Evolutionary conservation across 805 yeast species (phyloP), one percentile per base, ranked within the genome.

Genomic region (Diddensiella transvaalensis): DNA sequence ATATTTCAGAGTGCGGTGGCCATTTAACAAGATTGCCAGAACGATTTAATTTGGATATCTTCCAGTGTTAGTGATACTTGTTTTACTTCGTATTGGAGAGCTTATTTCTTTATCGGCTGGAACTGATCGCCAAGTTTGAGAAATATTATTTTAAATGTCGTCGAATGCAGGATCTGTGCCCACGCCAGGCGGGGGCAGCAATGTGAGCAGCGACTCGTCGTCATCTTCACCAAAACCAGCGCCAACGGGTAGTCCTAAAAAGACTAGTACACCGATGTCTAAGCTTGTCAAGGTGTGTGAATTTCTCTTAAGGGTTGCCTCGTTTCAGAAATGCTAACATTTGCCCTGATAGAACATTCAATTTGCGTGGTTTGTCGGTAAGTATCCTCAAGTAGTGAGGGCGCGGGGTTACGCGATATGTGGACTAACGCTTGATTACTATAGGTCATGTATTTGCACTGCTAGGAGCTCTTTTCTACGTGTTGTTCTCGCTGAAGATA

Each of bases 361-460:
- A 22, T 40, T 40, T 26, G 15, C 5, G 13, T 40, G 43, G 43
- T 40, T 40, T 40, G n/a, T 40, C 5, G 33, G 43, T 40, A 23
- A 8, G 43, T 26, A 8, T 8, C n/a, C n/a, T n/a, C n/a, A n/a
- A n/a, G n/a, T n/a, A n/a, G n/a, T n/a, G n/a, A n/a, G n/a, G n/a
- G n/a, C n/a, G n/a, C n/a, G n/a, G n/a, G n/a, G n/a, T n/a, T n/a
- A n/a, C n/a, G n/a, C n/a, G n/a, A n/a, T n/a, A n/a, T n/a, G n/a
- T n/a, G n/a, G n/a, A 26, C 13, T 26, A 26, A 26, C 13, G 32
- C 11, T 8, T 40, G 33, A 21, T 26, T 13, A 40, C 22, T 13
- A n/a, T n/a, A 40, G 43, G 43, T 33, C 85, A 82, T 56, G 64
- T 69, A n/a, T 54, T 69, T 41, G 79, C 79, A 3, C 63, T 80